These are phyloP conservation scores for Aplosporella prunicola DNA, from an alignment of 2,329 filamentous ascomycete genomes.

Conservation along the genomic window DNA sequence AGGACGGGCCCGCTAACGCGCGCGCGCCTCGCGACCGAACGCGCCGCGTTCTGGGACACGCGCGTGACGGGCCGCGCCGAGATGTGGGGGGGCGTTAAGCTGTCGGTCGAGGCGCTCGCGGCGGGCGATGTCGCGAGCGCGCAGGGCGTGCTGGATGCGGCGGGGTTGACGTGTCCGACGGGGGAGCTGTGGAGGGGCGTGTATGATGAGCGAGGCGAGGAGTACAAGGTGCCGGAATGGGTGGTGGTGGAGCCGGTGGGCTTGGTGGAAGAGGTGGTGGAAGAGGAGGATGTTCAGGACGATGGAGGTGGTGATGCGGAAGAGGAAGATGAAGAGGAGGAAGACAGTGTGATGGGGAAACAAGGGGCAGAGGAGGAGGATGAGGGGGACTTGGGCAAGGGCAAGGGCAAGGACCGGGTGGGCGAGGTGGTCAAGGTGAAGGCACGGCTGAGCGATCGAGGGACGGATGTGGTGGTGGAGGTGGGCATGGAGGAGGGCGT, in stretches of 20 bases:
- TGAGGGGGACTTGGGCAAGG: slow-evolving; percentile 17
- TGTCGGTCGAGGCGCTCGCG: slow-evolving; percentile 60
- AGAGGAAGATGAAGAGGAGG: slow-evolving; percentile 17
- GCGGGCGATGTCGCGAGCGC: slow-evolving; percentile 43
- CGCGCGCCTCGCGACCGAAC: slow-evolving; percentile 57
- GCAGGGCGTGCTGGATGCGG: slow-evolving; percentile 71
- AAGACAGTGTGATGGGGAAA: slow-evolving; percentile 13
- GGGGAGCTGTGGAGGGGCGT: slow-evolving; percentile 33
- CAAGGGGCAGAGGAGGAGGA: slow-evolving; percentile 18
- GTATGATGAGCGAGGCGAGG: slow-evolving; percentile 34
- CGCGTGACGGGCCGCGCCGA: slow-evolving; percentile 67
- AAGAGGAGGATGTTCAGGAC: slow-evolving; percentile 19
- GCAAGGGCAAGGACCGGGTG: slow-evolving; percentile 26
- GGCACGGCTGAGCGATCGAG: slow-evolving; percentile 29
- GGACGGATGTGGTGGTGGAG: slow-evolving; percentile 28
- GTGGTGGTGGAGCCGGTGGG: slow-evolving; percentile 36
- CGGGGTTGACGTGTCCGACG: slow-evolving; percentile 44
- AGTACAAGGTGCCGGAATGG: slow-evolving; percentile 38
- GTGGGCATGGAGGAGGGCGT: slow-evolving; percentile 45
- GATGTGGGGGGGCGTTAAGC: slow-evolving; percentile 67
- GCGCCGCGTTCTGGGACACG: slow-evolving; percentile 83
- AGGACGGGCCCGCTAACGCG: slow-evolving; percentile 55
- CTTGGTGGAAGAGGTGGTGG: slow-evolving; percentile 21
- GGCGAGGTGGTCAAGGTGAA: slow-evolving; percentile 23
- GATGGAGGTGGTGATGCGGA: slow-evolving; percentile 21